Conservation (phyloP, 225 moss, liverwort and hornwort species). For the Asterella californica region DNA sequence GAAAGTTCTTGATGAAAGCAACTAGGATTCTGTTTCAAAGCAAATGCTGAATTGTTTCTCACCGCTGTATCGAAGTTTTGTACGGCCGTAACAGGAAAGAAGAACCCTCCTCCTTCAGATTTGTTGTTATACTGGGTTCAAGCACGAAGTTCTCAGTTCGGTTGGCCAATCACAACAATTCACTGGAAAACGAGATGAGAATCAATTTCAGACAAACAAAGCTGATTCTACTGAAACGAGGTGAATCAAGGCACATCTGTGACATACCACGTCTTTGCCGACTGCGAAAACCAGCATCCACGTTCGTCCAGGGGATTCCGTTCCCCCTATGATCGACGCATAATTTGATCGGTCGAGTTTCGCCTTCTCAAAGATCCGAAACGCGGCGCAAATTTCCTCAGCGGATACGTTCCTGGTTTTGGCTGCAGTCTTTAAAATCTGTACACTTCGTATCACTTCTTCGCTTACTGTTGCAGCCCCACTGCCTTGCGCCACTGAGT, state of each 20-base stretch:
- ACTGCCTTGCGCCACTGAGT: conserved; percentile 25
- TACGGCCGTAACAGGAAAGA: conserved; percentile 72
- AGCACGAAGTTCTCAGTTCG: not conserved
- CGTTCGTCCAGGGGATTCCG: conserved; percentile 62
- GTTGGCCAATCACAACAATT: not conserved
- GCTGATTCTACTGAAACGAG: not conserved
- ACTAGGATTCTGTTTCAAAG: too few species aligned
- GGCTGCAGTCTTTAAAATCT: conserved; percentile 60
- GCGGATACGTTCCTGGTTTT: conserved; percentile 67
- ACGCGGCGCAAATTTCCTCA: conserved; percentile 57
- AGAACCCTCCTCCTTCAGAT: conserved; percentile 62
- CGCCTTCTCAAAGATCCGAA: conserved; percentile 64
- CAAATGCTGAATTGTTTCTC: not conserved
- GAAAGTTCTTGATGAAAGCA: not conserved
- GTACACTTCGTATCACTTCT: conserved; percentile 43
- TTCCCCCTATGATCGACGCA: conserved; percentile 53
- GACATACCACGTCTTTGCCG: conserved; percentile 45
- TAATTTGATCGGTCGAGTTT: conserved; percentile 73
- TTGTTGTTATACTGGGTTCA: conserved; percentile 12
- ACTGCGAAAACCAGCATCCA: conserved; percentile 82
- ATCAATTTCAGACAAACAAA: not conserved
- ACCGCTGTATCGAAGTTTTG: conserved; percentile 73
- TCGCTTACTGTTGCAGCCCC: conserved; percentile 26
- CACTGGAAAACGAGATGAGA: too few species aligned
- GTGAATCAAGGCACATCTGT: not conserved